Evolutionary conservation across 176 grass and related monocot genomes (phyloP), one percentile per base, ranked within the genome.

Genomic region (Ensete ventricosum): DNA sequence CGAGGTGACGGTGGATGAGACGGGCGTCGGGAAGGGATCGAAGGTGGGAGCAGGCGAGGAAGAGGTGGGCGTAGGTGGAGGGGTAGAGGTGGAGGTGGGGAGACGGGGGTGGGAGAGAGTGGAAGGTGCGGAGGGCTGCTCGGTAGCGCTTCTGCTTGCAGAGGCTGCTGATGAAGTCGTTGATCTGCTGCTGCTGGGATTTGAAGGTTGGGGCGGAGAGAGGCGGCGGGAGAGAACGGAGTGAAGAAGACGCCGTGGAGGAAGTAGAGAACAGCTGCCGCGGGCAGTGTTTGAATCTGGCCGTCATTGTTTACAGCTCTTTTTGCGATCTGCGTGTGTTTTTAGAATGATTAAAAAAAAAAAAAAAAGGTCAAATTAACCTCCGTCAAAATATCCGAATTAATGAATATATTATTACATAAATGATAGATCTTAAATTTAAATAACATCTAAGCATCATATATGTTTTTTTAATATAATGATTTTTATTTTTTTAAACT

Each of bases 21-120:
- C 78, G 78, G 54, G 26, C 67, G 12, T 80, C 53, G n/a, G 14
- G 67, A 43, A 80, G 66, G 54, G 78, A 80, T 55, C 70, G 69
- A 27, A 80, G 78, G 20, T 72, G 34, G 54, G 78, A 80, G 78
- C 78, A 63, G 19, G 78, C 78, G 8, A 80, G 54, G 67, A 80
- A 80, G 78, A 80, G 78, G 68, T 25, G 67, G n/a, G 67, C 78
- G 78, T 80, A 80, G 68, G 78, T 62, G 54, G 65, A 71, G 52
- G 78, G 78, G 29, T 50, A 60, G 34, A 80, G 78, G n/a, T 72
- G 78, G 67, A 51, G 17, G 14, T n/a, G 25, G 22, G 50, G 10
- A 9, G 21, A 22, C n/a, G 24, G 75, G n/a, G 43, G n/a, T 1
- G 20, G 52, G 55, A 80, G 54, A 14, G 78, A 80, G 27, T 80